A percentile compares a stretch with the other conserved stretches of the same genome.
Evolutionary conservation across 164 flowering plant species (phyloP).

Genomic region (Sextonia rubra): DNA sequence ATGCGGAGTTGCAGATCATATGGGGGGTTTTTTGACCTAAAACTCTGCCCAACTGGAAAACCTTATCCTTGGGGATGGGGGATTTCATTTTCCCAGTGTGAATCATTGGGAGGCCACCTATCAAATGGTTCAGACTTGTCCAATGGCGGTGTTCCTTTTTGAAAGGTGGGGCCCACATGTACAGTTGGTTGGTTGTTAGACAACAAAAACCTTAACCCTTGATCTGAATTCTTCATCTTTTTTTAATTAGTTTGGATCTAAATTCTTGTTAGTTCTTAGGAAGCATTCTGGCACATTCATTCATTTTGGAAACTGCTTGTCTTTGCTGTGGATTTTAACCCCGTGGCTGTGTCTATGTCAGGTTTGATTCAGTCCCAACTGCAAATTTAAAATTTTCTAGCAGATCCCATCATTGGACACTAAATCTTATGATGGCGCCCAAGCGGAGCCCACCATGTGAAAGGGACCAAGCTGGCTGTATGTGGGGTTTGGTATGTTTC

Average conservation of each 20-base stretch:
- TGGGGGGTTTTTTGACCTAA: no score
- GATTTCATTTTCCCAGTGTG: no score
- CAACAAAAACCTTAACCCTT: neutral
- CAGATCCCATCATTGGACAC: neutral
- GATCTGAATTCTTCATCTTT: neutral
- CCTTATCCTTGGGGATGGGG: no score
- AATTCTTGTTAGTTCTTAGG: neutral
- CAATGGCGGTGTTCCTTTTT: no score
- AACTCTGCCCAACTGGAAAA: no score
- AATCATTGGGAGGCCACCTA: no score
- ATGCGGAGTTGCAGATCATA: no score
- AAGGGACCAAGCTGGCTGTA: slow-evolving; percentile 61
- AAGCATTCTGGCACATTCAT: neutral
- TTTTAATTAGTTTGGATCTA: no score
- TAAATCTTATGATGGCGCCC: slow-evolving; percentile 43
- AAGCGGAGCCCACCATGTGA: slow-evolving; percentile 33
- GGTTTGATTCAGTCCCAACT: neutral
- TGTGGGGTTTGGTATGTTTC: slow-evolving; percentile 66
- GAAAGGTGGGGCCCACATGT: neutral
- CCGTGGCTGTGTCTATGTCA: neutral
- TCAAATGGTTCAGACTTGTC: no score
- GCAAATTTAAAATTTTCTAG: neutral
- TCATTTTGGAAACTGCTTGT: neutral
- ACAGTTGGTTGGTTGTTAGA: neutral
- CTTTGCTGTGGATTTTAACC: neutral